A percentile compares a stretch with the other conserved stretches of the same genome.
Evolutionary conservation across 2,329 filamentous ascomycete genomes (phyloP).

Genomic region (Fusarium solani-melongenae): DNA sequence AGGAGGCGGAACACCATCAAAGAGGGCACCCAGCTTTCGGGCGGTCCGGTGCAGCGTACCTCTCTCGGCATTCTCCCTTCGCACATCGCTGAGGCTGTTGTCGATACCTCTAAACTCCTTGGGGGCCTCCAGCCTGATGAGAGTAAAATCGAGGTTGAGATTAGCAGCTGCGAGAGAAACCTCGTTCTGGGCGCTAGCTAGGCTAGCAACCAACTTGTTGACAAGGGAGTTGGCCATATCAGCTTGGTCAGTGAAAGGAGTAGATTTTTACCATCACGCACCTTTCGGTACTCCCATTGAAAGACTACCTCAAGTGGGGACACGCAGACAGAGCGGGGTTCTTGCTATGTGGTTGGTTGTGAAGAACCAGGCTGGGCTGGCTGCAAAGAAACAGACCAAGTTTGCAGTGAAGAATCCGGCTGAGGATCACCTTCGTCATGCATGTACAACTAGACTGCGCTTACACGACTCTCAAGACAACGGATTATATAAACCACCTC

Average conservation of each 20-base stretch:
- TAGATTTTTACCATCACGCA: neutral
- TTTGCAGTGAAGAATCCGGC: neutral
- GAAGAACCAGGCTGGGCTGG: neutral
- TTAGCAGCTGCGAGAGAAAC: neutral
- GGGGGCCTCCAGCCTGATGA: neutral
- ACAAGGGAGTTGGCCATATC: neutral
- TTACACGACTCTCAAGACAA: neutral
- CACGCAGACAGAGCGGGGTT: neutral
- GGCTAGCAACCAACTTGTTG: neutral
- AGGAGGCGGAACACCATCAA: neutral
- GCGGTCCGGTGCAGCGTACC: neutral
- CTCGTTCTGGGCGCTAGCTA: neutral
- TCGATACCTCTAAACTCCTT: neutral
- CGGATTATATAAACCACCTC: fast-evolving
- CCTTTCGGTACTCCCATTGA: neutral
- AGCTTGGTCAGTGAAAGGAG: neutral
- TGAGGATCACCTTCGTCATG: neutral
- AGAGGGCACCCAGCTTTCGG: neutral
- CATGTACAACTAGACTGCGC: neutral
- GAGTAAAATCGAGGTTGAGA: neutral
- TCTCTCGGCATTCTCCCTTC: neutral
- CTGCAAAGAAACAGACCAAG: neutral
- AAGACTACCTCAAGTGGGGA: neutral
- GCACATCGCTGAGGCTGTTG: neutral
- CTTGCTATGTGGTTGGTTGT: neutral